A percentile compares a stretch with the other conserved stretches of the same genome.
Evolutionary conservation across 169 alveolate species (phyloP).

Genomic region (Eimeria tenella): DNA sequence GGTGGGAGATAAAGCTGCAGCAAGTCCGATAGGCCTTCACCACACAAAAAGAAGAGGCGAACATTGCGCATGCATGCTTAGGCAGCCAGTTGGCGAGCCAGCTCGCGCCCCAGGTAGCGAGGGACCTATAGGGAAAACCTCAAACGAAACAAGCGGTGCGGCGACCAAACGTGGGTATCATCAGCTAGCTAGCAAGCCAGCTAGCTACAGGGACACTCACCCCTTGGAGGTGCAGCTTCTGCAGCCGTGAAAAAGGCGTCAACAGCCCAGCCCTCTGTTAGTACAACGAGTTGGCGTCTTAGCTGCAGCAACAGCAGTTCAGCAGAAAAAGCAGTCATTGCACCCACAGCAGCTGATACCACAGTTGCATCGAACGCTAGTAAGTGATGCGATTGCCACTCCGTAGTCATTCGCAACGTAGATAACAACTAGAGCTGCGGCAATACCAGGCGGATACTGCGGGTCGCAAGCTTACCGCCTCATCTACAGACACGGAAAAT

Average conservation of each 20-base stretch:
- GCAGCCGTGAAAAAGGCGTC: conserved; percentile 25
- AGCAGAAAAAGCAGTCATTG: neutral
- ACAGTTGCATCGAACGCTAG: neutral
- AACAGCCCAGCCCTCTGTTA: conserved; percentile 12
- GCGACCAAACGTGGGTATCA: neutral
- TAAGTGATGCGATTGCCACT: too few relatives aligned
- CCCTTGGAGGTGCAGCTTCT: conserved; percentile 6
- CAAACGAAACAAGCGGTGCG: neutral
- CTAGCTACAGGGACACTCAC: conserved; percentile 21
- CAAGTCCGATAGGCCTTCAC: conserved; percentile 14
- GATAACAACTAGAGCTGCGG: neutral
- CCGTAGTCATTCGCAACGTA: too few relatives aligned
- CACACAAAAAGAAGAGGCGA: neutral
- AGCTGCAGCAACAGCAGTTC: conserved; percentile 14
- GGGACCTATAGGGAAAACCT: neutral
- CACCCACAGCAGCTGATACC: neutral
- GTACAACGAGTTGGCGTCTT: neutral
- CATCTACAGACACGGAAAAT: neutral
- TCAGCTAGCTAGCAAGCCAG: neutral
- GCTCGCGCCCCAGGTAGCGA: neutral
- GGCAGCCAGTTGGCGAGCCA: neutral
- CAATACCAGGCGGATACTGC: neutral
- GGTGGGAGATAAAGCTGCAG: conserved; percentile 30
- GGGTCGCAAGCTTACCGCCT: neutral
- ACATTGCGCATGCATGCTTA: too few relatives aligned